Evolutionary conservation across 805 yeast genomes (phyloP).

Genomic region (Candida michaelii): DNA sequence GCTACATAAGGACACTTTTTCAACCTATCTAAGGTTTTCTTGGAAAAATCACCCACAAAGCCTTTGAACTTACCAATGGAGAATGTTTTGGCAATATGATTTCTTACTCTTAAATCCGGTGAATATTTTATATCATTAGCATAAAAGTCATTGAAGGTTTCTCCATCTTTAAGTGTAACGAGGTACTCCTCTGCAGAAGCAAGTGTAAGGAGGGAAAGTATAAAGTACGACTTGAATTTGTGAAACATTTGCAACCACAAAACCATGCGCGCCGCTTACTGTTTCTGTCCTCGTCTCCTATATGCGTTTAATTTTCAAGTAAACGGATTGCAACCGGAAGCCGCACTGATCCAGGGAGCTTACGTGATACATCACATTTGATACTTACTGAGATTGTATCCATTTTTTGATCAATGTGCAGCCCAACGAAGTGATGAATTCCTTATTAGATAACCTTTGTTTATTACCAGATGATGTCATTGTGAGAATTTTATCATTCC

Average conservation of each 20-base stretch:
- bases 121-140: conserved; percentile 42
- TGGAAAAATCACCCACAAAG: conserved; percentile 61
- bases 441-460: too few species aligned
- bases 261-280: too few species aligned
- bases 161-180: conserved; percentile 51
- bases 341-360: too few species aligned
- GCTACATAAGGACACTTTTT: conserved; percentile 61
- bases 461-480: too few species aligned
- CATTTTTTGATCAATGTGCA: too few species aligned
- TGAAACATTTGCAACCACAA: background rate
- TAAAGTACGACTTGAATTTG: background rate
- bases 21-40: conserved; percentile 47
- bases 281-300: too few species aligned
- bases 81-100: conserved; percentile 50
- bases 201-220: background rate
- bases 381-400: too few species aligned
- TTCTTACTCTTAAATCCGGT: conserved; percentile 41
- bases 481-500: too few species aligned
- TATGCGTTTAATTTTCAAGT: too few species aligned
- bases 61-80: conserved; percentile 73
- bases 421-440: too few species aligned
- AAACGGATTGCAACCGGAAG: too few species aligned
- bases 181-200: conserved; percentile 34
- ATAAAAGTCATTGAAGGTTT: conserved; percentile 48
- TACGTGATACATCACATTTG: too few species aligned